These are phyloP conservation scores for Calonectria honghensis DNA, from an alignment of 2,329 filamentous ascomycete genomes.

Conservation along the genomic window DNA sequence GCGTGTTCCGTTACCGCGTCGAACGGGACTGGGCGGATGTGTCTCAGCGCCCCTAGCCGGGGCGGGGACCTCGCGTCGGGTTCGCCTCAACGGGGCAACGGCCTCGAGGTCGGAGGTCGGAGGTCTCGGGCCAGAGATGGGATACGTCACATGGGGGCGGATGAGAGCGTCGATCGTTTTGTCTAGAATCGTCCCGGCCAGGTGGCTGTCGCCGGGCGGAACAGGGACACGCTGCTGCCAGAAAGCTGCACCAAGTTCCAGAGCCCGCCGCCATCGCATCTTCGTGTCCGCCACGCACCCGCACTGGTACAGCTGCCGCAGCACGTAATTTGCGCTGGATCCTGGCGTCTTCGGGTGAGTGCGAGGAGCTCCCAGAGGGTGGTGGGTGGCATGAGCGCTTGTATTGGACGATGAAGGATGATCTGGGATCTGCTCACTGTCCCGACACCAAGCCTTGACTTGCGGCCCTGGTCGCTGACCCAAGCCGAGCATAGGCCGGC, in stretches of 20 bases:
- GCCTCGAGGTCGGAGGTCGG: conserved; percentile 36
- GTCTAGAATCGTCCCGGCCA: conserved; percentile 43
- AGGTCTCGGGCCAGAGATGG: conserved; percentile 38
- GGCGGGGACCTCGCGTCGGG: conserved; percentile 38
- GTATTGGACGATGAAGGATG: conserved; percentile 45
- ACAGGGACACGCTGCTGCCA: conserved; percentile 8
- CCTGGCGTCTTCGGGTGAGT: conserved; percentile 28
- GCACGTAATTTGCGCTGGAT: conserved; percentile 36
- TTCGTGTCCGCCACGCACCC: conserved; percentile 27
- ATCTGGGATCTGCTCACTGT: conserved; percentile 49
- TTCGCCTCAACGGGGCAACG: conserved; percentile 27
- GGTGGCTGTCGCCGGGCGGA: conserved; percentile 34
- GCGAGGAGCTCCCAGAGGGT: conserved; percentile 36
- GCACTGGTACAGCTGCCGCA: conserved; percentile 7
- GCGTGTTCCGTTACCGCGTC: conserved; percentile 32
- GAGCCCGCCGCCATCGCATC: neutral
- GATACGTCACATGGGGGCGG: conserved; percentile 51
- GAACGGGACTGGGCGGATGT: conserved; percentile 25
- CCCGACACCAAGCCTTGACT: conserved; percentile 43
- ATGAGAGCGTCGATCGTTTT: conserved; percentile 47
- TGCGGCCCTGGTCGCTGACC: conserved; percentile 37
- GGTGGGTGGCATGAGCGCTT: conserved; percentile 40
- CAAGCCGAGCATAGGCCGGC: conserved; percentile 39
- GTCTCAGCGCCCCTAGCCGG: conserved; percentile 42
- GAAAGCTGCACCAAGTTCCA: neutral